Base-by-base conservation (phyloP, 495 filamentous ascomycete species). In the Amniculicola lignicola region DNA sequence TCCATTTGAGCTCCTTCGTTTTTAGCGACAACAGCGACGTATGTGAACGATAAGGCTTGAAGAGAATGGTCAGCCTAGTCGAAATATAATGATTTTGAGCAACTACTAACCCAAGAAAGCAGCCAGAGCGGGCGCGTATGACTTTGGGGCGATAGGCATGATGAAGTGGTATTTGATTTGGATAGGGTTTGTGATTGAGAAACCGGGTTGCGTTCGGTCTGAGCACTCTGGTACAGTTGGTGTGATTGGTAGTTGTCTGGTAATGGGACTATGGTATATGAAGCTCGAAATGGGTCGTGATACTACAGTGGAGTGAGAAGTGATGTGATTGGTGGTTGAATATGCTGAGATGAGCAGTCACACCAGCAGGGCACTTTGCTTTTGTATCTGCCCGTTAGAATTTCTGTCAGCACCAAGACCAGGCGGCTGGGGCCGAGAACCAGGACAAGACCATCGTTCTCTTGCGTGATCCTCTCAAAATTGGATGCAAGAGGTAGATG, bases 61-160 rank as follows among this genome's bases (percentile, higher is more conserved):
- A 2, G 19, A 28, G 14, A 28, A 31, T 50, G n/a, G 25, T 45
- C 19, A 60, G 38, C 21, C 15, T 40, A 38, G n/a, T 50, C 11
- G 1, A 12, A 19, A 18, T 40, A 36, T 15, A 6, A 41, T 7
- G 25, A 15, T 16, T 14, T 9, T 14, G 3, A 33, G 5, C 4
- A 40, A 23, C 7, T 12, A 50, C 50, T 28, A 19, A 61, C 58
- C 58, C 9, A 61, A 7, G 46, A 61, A 61, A 45, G 41, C 35
- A 15, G 44, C 51, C 11, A 61, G 45, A 10, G 51, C 51, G 14
- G 58, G 58, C 44, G 23, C 15, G 28, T 47, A 56, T 7, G 58
- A 51, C 45, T 61, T 61, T 4, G 58, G 5, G 5, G 38, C 24
- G 15, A 36, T 15, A 19, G 58, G 58, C 58, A 61, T 61, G 23